Evolutionary conservation across 1,284 basidiomycete genomes (phyloP).

Genomic region (Cutaneotrichosporon cutaneum): DNA sequence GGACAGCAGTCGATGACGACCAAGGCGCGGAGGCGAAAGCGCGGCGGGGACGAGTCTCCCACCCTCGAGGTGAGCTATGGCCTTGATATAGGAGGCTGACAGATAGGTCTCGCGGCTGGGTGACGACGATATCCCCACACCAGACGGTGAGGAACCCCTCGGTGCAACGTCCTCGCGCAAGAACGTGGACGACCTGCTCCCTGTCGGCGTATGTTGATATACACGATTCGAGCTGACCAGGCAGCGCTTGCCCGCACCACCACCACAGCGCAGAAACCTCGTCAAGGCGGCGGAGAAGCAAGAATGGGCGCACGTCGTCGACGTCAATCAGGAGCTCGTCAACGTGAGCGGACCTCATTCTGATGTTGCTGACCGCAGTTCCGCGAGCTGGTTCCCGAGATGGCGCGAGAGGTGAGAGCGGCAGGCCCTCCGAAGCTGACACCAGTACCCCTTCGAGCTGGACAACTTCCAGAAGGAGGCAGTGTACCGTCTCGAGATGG

Average conservation of each 20-base stretch:
- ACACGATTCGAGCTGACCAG: slow-evolving; percentile 14
- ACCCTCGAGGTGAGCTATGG: slow-evolving; percentile 30
- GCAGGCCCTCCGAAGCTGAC: slow-evolving; percentile 10
- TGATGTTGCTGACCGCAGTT: slow-evolving; percentile 34
- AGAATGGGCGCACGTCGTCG: slow-evolving; percentile 97
- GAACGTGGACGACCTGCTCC: slow-evolving; percentile 79
- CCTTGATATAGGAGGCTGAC: background rate
- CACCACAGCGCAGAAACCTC: slow-evolving; percentile 38
- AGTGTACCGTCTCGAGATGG: slow-evolving; percentile 95
- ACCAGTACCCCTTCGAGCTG: slow-evolving; percentile 76
- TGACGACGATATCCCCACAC: slow-evolving; percentile 31
- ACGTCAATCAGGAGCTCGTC: slow-evolving; percentile 81
- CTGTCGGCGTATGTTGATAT: slow-evolving; percentile 64
- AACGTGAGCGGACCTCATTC: slow-evolving; percentile 57
- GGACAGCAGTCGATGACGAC: slow-evolving; percentile 40
- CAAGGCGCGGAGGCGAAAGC: slow-evolving; percentile 42
- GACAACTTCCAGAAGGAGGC: slow-evolving; percentile 97
- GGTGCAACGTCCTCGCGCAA: slow-evolving; percentile 28
- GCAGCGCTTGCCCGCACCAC: slow-evolving; percentile 52
- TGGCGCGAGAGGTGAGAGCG: slow-evolving; percentile 46
- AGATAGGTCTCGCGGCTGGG: slow-evolving; percentile 34
- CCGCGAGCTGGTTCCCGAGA: slow-evolving; percentile 54
- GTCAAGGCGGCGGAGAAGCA: slow-evolving; percentile 64
- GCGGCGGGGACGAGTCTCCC: slow-evolving; percentile 38
- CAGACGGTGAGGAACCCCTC: slow-evolving; percentile 15